Conservation (phyloP, 768 basidiomycete species). For the Russula sp. region DNA sequence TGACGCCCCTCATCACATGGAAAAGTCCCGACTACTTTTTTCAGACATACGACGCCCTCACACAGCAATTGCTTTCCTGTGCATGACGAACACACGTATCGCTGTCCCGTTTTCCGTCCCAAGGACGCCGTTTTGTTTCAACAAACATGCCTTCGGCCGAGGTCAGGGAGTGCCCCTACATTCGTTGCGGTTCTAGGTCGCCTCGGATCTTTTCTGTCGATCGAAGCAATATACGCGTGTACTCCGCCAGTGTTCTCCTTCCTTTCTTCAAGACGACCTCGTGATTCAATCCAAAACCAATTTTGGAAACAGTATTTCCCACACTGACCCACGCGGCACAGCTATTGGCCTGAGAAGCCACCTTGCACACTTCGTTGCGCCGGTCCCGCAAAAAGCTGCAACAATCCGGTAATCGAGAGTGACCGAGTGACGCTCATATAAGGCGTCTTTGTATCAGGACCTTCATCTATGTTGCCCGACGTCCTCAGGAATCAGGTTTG, state of each 20-base stretch:
- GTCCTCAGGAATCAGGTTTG: too few relatives aligned
- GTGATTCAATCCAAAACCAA: not conserved
- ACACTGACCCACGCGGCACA: not conserved
- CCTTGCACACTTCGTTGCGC: not conserved
- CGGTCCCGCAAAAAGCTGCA: not conserved
- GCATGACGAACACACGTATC: too few relatives aligned
- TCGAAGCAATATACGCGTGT: not conserved
- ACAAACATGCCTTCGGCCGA: not conserved
- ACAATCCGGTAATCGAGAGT: not conserved
- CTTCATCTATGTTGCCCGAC: not conserved
- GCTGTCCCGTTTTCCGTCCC: too few relatives aligned
- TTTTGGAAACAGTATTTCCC: not conserved
- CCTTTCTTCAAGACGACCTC: not conserved
- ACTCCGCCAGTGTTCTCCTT: not conserved
- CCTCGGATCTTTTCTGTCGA: not conserved
- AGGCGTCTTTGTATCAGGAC: too few relatives aligned
- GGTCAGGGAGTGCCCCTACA: too few relatives aligned
- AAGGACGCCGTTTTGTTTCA: not conserved
- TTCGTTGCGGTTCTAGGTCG: not conserved
- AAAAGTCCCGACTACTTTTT: not conserved
- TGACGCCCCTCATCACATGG: not conserved
- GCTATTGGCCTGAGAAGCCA: not conserved
- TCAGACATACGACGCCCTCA: not conserved
- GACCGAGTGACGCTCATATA: not conserved
- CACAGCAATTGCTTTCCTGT: too few relatives aligned